Evolutionary conservation across 2,329 filamentous ascomycete species (phyloP), one percentile per base, ranked within the genome.

Genomic region (Onygenales sp.): DNA sequence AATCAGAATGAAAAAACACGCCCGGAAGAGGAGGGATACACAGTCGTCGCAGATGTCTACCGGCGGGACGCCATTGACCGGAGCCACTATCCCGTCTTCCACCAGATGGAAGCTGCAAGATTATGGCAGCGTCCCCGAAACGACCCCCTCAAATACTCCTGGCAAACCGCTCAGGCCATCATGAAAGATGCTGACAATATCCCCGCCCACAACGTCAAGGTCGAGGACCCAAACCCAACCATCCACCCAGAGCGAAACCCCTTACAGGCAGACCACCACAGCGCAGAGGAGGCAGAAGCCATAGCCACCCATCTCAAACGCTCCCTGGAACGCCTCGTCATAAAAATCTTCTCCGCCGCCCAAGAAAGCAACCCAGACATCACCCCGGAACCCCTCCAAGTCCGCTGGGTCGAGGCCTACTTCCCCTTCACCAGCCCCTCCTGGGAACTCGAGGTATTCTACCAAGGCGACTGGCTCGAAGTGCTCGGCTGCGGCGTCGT

Each of bases 351-450:
- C 70, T 82, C 83, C 8, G 81, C 86, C 36, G 91, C 90, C 6
- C 84, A 83, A 65, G 77, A 78, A 49, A 75, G 72, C 56, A 67
- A 66, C 14, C 73, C 73, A 5, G 75, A 61, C 6, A 71, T 77
- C 13, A 75, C 73, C 55, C 77, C 82, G 49, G 87, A 94, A 64
- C 89, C 90, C 4, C 75, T 97, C 41, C 85, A 83, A 61, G 84
- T 96, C 63, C 83, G 93, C 60, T 98, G 93, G 93, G 85, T 97
- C 7, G 92, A 96, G 69, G 90, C 93, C 1, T 97, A 93, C 72
- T 98, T 98, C 72, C 93, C 93, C 41, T 97, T 97, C 68, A 98
- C 93, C 0, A 91, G 85, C 54, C 93, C 93, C 0, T 93, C 87
- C 6, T 98, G 89, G 87, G 93, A 98, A 69, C 79, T 98, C 27